Evolutionary conservation across 176 grass and related monocot species (phyloP).

Genomic region (Neostapfia colusana): DNA sequence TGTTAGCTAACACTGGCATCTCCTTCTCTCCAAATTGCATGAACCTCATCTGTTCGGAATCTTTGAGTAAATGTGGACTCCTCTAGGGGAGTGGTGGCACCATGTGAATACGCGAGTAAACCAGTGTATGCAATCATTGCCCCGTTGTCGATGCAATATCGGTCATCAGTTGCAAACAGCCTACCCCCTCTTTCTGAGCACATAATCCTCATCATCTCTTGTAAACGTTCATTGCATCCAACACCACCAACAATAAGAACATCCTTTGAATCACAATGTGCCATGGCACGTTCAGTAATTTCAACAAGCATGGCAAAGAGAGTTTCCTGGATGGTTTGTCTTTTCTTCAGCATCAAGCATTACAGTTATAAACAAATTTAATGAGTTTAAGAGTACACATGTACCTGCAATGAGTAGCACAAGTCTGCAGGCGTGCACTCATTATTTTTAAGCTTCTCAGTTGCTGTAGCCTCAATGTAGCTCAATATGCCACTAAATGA

Average conservation of each 20-base stretch:
- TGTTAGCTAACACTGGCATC: slow-evolving; percentile 36
- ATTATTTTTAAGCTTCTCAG: slow-evolving; percentile 90
- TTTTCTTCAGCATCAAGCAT: slow-evolving; percentile 5
- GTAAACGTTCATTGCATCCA: slow-evolving; percentile 78
- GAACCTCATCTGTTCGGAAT: slow-evolving; percentile 89
- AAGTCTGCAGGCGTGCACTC: slow-evolving; percentile 90
- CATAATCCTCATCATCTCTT: slow-evolving; percentile 97
- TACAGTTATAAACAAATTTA: background rate
- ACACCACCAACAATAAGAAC: slow-evolving; percentile 97
- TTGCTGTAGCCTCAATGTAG: slow-evolving; percentile 87
- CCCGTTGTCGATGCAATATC: slow-evolving; percentile 92
- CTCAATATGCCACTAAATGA: slow-evolving; percentile 98
- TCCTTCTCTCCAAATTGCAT: slow-evolving; percentile 93
- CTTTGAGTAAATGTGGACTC: slow-evolving; percentile 90
- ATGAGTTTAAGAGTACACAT: background rate
- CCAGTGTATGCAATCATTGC: slow-evolving; percentile 98
- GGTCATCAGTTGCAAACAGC: slow-evolving; percentile 87
- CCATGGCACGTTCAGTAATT: slow-evolving; percentile 97
- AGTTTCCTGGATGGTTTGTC: slow-evolving; percentile 65
- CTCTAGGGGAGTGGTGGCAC: slow-evolving; percentile 66
- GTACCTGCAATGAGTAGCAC: slow-evolving; percentile 98
- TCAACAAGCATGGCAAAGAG: slow-evolving; percentile 96
- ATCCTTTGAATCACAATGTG: slow-evolving; percentile 82
- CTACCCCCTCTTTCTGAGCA: slow-evolving; percentile 82
- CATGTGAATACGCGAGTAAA: slow-evolving; percentile 74